Conservation (phyloP, 164 flowering plant genomes). For the Vitis rupestris region DNA sequence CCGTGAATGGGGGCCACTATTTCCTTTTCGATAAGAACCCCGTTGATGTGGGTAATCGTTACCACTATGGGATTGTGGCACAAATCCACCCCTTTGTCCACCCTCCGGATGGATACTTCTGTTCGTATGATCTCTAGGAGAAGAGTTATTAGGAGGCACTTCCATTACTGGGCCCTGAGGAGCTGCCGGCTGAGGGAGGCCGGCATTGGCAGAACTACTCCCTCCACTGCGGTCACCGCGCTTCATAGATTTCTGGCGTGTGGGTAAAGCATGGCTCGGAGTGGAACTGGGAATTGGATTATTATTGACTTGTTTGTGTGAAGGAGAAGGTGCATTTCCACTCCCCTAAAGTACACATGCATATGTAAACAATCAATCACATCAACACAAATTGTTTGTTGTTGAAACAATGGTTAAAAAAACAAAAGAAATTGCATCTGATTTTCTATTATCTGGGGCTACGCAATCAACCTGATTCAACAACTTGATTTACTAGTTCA, state of each 20-base stretch:
- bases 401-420: no score
- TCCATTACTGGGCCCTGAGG: constrained; percentile 11
- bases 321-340: constrained; percentile 14
- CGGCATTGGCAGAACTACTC: constrained; percentile 18
- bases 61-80: constrained; percentile 35
- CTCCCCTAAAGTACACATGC: constrained; percentile 15
- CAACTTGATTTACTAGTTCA: neutral
- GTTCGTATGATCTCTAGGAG: constrained; percentile 41
- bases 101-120: constrained; percentile 28
- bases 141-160: constrained; percentile 29
- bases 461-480: neutral
- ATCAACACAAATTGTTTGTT: no score
- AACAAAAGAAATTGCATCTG: no score
- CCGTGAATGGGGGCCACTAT: constrained; percentile 48
- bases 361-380: neutral
- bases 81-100: constrained; percentile 37
- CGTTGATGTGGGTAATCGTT: constrained; percentile 53
- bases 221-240: constrained; percentile 29
- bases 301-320: constrained; percentile 24
- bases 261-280: constrained; percentile 17
- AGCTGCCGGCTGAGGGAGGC: constrained; percentile 20
- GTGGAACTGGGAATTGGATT: constrained; percentile 21
- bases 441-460: no score
- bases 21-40: constrained; percentile 48
- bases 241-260: constrained; percentile 31